Base-by-base conservation (phyloP, 1,284 basidiomycete genomes). In the Cryptococcus floricola region DNA sequence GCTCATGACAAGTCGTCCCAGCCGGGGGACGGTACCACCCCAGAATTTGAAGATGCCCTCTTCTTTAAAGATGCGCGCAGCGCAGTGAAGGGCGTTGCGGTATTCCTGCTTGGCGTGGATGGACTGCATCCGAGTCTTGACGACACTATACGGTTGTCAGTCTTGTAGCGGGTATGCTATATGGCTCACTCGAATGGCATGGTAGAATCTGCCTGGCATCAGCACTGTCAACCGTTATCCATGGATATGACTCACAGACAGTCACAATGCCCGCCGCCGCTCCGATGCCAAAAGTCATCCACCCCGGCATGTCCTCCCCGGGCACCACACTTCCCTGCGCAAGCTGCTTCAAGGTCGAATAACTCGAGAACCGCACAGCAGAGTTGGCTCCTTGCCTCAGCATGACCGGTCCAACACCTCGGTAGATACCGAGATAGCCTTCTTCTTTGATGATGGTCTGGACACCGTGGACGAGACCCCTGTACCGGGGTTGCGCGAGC, bases 81-180 rank as follows among this genome's bases (percentile, higher is more conserved):
- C 91, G 71, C 94, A 98, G 71, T 97, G 91, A 78, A 97, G 88
- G 1, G 93, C 88, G 72, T 94, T 96, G 42, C 85, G 83, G 76
- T 98, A 98, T 63, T 91, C 85, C 43, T 83, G 78, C 18, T 84
- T 81, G 2, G 93, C 95, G 62, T 86, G 83, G 31, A 98, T 81
- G 1, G 90, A 87, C 75, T 98, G 95, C 95, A 98, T 98, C 43
- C 95, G 85, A 12, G 95, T 98, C 79, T 98, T 98, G 78, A 98
- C 85, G 18, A 98, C 93, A 70, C 91, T 95, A 65, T 27, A 18
- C 8, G 38, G 7, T 42, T 18, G 6, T 34, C 6, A 10, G 31
- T 34, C 31, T 10, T 8, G 31, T 34, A 3, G 31, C 31, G 31
- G 52, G 43, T 45, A 54, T 28, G 18, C 27, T 16, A 16, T 13